phyloP scores from a whole-genome alignment of 2,329 filamentous ascomycete species.

The Tricladium varicosporioides region DNA sequence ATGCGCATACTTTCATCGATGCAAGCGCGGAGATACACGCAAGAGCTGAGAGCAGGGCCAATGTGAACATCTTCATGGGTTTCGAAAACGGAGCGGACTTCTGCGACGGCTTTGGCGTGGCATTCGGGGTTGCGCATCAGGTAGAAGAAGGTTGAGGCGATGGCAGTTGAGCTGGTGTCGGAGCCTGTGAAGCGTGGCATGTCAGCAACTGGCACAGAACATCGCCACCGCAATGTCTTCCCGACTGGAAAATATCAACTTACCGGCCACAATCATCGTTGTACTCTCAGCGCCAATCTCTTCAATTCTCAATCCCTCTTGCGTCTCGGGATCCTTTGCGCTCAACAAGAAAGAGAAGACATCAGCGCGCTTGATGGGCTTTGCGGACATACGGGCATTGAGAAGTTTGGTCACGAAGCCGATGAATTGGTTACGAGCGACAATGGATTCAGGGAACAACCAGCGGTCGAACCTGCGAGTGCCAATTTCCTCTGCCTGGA shows the following conservation, averaged over 20 bases:
- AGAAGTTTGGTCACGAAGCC: background rate
- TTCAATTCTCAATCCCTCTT: background rate
- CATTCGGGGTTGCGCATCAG: conserved; percentile 1
- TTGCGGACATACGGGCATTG: background rate
- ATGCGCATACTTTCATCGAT: conserved; percentile 28
- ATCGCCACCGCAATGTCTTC: background rate
- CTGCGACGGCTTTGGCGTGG: background rate
- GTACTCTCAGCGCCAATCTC: conserved; percentile 8
- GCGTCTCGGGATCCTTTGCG: background rate
- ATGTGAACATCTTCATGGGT: too few species aligned
- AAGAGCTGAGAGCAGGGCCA: conserved; percentile 15
- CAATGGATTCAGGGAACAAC: background rate
- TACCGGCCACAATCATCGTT: conserved; percentile 9
- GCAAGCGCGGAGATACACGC: conserved; percentile 39
- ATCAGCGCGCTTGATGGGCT: background rate
- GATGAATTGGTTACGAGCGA: background rate
- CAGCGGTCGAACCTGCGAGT: background rate
- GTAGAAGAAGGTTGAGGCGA: conserved; percentile 18
- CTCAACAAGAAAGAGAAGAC: background rate
- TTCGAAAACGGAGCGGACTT: conserved; percentile 8
- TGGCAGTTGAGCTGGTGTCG: conserved; percentile 38
- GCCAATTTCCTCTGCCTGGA: background rate
- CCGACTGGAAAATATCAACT: background rate
- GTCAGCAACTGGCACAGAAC: background rate
- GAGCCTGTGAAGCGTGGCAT: conserved; percentile 27